Evolutionary conservation across 2,329 filamentous ascomycete species (phyloP).

Genomic region (Magnaporthiopsis poae): DNA sequence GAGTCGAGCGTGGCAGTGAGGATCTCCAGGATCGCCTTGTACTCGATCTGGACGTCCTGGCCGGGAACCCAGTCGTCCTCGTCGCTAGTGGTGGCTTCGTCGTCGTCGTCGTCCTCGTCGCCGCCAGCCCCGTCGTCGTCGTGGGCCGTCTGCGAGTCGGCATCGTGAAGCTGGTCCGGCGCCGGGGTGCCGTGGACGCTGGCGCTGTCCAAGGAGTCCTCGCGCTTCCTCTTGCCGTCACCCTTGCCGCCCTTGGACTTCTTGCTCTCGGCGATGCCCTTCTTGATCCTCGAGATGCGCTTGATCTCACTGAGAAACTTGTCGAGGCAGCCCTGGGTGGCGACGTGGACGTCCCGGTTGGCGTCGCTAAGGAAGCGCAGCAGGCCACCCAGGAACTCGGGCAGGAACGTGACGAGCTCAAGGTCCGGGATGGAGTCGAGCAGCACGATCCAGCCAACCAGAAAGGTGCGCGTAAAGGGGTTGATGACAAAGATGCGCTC

Average conservation of each 20-base stretch:
- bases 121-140: slow-evolving; percentile 41
- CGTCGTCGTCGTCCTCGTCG: slow-evolving; percentile 45
- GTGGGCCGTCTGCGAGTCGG: slow-evolving; percentile 32
- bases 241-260: slow-evolving; percentile 45
- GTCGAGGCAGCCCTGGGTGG: slow-evolving; percentile 79
- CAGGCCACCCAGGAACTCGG: slow-evolving; percentile 80
- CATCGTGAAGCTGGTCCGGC: slow-evolving; percentile 51
- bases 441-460: slow-evolving; percentile 91
- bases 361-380: slow-evolving; percentile 86
- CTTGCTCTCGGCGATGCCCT: slow-evolving; percentile 78
- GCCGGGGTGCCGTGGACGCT: slow-evolving; percentile 49
- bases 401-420: slow-evolving; percentile 84
- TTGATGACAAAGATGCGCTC: slow-evolving; percentile 91
- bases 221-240: slow-evolving; percentile 59
- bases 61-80: slow-evolving; percentile 96
- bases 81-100: slow-evolving; percentile 50
- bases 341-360: slow-evolving; percentile 87
- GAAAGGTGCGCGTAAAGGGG: slow-evolving; percentile 85
- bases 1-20: slow-evolving; percentile 81
- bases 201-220: slow-evolving; percentile 57
- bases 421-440: slow-evolving; percentile 94
- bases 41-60: slow-evolving; percentile 90
- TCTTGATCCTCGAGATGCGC: slow-evolving; percentile 84
- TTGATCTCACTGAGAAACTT: slow-evolving; percentile 89
- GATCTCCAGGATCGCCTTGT: slow-evolving; percentile 83